These are phyloP conservation scores for Kuraishia molischiana DNA, from an alignment of 805 yeast genomes.

Conservation along the genomic window DNA sequence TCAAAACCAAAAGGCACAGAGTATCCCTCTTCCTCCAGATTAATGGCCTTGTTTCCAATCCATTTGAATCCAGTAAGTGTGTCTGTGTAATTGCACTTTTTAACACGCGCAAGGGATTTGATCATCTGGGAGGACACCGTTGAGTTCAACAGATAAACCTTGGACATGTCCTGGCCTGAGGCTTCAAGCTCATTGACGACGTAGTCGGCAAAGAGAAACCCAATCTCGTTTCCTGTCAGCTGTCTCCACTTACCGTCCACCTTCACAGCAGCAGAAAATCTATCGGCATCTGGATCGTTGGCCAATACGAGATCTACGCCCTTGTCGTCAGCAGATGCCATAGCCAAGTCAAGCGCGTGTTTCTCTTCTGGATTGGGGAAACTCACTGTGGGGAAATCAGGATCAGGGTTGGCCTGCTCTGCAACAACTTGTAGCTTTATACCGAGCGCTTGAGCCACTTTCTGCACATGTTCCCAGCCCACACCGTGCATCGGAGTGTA, in stretches of 20 bases:
- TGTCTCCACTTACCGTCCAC: slow-evolving; percentile 54
- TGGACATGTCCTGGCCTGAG: slow-evolving; percentile 14
- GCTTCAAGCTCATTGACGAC: slow-evolving; percentile 23
- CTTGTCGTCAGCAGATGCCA: slow-evolving; percentile 41
- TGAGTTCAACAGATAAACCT: slow-evolving; percentile 62
- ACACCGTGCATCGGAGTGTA: slow-evolving; percentile 98
- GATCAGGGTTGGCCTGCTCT: slow-evolving; percentile 71
- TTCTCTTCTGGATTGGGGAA: slow-evolving; percentile 96
- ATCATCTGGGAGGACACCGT: slow-evolving; percentile 89
- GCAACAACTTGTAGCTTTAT: slow-evolving; percentile 31
- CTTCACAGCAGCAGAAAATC: slow-evolving; percentile 76
- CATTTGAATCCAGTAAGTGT: slow-evolving; percentile 96
- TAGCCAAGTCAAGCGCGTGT: slow-evolving; percentile 78
- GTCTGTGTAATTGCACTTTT: slow-evolving; percentile 59
- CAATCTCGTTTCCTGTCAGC: slow-evolving; percentile 86
- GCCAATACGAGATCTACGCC: slow-evolving; percentile 57
- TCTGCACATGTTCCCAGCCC: slow-evolving; percentile 53
- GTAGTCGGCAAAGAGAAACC: slow-evolving; percentile 70
- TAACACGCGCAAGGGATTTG: slow-evolving; percentile 49
- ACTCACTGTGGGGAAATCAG: slow-evolving; percentile 72
- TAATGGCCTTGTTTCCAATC: slow-evolving; percentile 87
- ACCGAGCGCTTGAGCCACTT: slow-evolving; percentile 26
- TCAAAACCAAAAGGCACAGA: slow-evolving; percentile 85
- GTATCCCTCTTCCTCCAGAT: slow-evolving; percentile 52
- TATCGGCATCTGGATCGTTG: slow-evolving; percentile 95